Percentiles rank a stretch among this genome's conserved stretches.
phyloP scores from a whole-genome alignment of 371 early-diverging fungal species.

The Rhizoclosmatium hyalinum region DNA sequence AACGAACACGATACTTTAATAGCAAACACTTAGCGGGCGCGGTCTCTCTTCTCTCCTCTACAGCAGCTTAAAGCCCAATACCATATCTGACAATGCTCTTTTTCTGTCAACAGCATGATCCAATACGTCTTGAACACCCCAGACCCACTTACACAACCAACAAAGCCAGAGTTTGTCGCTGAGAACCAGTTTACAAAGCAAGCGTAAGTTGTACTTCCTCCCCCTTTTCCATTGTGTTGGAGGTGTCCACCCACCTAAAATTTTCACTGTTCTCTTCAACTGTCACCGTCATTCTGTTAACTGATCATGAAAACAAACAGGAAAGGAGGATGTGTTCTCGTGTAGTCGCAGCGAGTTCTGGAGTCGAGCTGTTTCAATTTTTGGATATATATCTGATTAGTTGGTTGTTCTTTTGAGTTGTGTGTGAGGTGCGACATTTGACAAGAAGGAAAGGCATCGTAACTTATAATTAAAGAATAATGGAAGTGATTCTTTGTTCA shows the following conservation, averaged over 20 bases:
- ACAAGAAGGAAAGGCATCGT: too few species aligned
- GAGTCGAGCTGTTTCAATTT: too few species aligned
- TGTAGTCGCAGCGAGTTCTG: background rate
- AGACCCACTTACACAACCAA: conserved; percentile 52
- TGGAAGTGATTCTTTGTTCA: too few species aligned
- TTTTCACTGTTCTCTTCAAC: background rate
- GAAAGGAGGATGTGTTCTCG: conserved; percentile 24
- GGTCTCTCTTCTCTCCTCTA: too few species aligned
- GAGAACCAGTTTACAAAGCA: conserved; percentile 56
- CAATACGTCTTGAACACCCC: conserved; percentile 49
- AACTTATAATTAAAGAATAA: too few species aligned
- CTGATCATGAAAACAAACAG: background rate
- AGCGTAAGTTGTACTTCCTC: conserved; percentile 19
- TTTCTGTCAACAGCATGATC: conserved; percentile 37
- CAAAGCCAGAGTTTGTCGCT: conserved; percentile 44
- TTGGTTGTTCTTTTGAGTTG: too few species aligned
- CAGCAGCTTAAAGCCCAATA: too few species aligned
- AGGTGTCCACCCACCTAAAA: too few species aligned
- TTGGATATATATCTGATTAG: too few species aligned
- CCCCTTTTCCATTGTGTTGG: background rate
- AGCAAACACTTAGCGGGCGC: too few species aligned
- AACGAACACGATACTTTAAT: background rate
- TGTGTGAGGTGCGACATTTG: too few species aligned
- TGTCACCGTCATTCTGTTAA: background rate
- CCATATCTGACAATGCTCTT: too few species aligned